Base-by-base conservation (phyloP, 495 filamentous ascomycete species). In the Penicillium ucsense region DNA sequence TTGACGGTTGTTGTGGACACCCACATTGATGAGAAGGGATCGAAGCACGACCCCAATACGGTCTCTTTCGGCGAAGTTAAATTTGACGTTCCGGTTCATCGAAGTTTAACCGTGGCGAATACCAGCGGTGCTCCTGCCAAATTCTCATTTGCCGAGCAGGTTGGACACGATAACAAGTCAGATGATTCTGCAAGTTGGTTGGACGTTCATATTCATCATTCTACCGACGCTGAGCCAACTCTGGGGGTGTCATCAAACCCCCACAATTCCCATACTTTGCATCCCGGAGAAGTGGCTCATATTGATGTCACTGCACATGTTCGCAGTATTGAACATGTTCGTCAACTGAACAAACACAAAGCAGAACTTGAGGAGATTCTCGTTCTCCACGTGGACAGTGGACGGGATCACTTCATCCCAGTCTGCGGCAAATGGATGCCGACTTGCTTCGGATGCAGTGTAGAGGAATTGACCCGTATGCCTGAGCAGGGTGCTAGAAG, bases 381-480 rank as follows among this genome's bases (percentile, higher is more conserved):
- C 28, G 81, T 99, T 4, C 76, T 99, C n/a, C 83, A 89, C 7
- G 86, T 97, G 6, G 75, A 79, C 6, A 78, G 82, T 41, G 92
- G 92, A 2, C 77, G 88, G 42, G 92, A 99, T 51, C 85, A 96
- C 61, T 99, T 99, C 61, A 78, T 99, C 41, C 82, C 89, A 1
- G 71, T 94, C 6, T 77, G 73, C 3, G 91, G 80, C 0, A 65
- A 71, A 0, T 99, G 92, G 92, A 64, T 82, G 3, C 87, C 82
- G 27, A 89, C 85, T 0, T 86, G 81, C 52, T 89, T 96, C 45
- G 89, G 88, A 0, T 81, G 85, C 41, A 86, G 85, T 6, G 71
- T 97, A 35, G 82, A 86, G 42, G 86, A 92, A 53, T 76, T 98
- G 10, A 86, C 90, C 11, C 77, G 80, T 11, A 82, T 96, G 39